A percentile compares a stretch with the other conserved stretches of the same genome.
Conservation (phyloP, 2,329 filamentous ascomycete genomes). For the Chlorencoelia australis region DNA sequence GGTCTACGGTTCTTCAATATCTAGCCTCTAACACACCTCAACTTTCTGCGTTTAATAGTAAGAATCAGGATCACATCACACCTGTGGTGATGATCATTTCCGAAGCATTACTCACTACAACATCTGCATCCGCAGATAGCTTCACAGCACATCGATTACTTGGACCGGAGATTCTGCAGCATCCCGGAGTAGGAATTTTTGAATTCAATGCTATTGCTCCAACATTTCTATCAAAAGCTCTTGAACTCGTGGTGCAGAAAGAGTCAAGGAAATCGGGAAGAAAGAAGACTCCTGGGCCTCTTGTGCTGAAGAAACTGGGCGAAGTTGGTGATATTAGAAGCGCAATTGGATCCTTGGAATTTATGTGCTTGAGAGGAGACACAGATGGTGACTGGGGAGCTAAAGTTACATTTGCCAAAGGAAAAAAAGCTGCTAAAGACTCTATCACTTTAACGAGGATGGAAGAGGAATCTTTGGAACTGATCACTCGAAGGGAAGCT, state of each 20-base stretch:
- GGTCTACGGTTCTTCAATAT: slow-evolving; percentile 64
- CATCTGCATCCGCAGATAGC: slow-evolving; percentile 75
- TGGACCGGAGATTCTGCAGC: slow-evolving; percentile 74
- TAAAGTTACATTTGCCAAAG: slow-evolving; percentile 56
- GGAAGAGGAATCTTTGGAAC: slow-evolving; percentile 68
- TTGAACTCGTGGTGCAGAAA: slow-evolving; percentile 74
- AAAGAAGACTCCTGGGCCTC: slow-evolving; percentile 64
- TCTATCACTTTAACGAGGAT: slow-evolving; percentile 50
- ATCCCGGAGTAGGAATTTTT: slow-evolving; percentile 68
- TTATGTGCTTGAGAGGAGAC: slow-evolving; percentile 77
- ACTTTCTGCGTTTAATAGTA: slow-evolving; percentile 33
- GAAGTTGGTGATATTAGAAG: slow-evolving; percentile 88
- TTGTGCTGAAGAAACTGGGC: slow-evolving; percentile 67
- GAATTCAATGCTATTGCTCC: slow-evolving; percentile 92
- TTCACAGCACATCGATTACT: slow-evolving; percentile 87
- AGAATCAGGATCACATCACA: slow-evolving; percentile 37
- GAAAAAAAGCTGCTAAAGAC: slow-evolving; percentile 17
- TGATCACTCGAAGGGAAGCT: slow-evolving; percentile 78
- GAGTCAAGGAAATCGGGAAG: slow-evolving; percentile 72
- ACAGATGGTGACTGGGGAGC: slow-evolving; percentile 65
- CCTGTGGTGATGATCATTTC: slow-evolving; percentile 87
- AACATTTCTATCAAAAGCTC: slow-evolving; percentile 72
- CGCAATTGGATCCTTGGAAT: slow-evolving; percentile 86
- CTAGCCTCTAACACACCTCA: slow-evolving; percentile 57
- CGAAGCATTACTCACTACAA: slow-evolving; percentile 79